These are phyloP conservation scores for Citrus reticulata DNA, from an alignment of 345 rosid species.

Conservation along the genomic window DNA sequence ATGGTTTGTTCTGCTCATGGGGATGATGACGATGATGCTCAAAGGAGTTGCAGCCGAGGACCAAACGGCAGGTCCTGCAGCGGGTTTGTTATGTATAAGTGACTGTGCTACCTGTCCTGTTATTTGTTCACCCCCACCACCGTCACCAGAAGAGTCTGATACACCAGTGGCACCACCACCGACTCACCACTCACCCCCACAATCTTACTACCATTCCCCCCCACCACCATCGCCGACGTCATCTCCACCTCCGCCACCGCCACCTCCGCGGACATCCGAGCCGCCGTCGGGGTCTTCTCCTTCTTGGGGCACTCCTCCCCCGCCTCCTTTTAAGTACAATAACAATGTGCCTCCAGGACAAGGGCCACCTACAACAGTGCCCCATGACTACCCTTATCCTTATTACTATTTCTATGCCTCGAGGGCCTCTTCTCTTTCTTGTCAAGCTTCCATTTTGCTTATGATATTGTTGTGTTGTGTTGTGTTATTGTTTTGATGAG, in stretches of 20 bases:
- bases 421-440: constrained; percentile 21
- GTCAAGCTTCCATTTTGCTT: constrained; percentile 2
- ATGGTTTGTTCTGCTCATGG: constrained; percentile 17
- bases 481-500: neutral
- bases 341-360: constrained; percentile 26
- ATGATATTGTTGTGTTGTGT: neutral
- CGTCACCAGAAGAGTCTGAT: neutral
- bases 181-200: constrained; percentile 24
- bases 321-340: constrained; percentile 41
- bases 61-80: constrained; percentile 13
- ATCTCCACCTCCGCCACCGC: neutral
- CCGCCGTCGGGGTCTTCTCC: constrained; percentile 9
- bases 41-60: constrained; percentile 20
- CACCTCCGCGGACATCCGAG: neutral
- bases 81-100: constrained; percentile 39
- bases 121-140: constrained; percentile 42
- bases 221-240: constrained; percentile 15
- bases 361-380: constrained; percentile 28
- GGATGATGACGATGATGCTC: constrained; percentile 14
- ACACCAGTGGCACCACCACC: constrained; percentile 18
- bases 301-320: constrained; percentile 30
- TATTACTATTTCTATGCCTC: constrained; percentile 58
- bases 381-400: constrained; percentile 38
- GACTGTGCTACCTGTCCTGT: constrained; percentile 45
- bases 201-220: constrained; percentile 8